Evolutionary conservation across 2,329 filamentous ascomycete genomes (phyloP).

Genomic region (Aspergillus unguis): DNA sequence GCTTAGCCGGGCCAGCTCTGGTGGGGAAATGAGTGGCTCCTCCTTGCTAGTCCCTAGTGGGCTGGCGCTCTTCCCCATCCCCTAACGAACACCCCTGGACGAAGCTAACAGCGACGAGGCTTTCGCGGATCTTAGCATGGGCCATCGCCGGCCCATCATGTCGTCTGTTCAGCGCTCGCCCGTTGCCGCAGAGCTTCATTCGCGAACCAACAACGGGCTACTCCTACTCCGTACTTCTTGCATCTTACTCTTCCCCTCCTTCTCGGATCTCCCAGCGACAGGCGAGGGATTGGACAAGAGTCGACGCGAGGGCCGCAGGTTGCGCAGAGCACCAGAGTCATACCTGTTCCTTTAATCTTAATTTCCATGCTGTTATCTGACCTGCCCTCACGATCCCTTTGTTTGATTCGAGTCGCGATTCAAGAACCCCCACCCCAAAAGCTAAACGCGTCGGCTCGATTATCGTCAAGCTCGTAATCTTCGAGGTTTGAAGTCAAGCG

Average conservation of each 20-base stretch:
- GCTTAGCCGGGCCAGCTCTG: conserved; percentile 26
- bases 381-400: neutral
- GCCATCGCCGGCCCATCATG: conserved; percentile 10
- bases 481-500: neutral
- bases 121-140: conserved; percentile 13
- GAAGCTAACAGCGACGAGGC: conserved; percentile 17
- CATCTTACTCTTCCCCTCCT: conserved; percentile 8
- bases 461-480: neutral
- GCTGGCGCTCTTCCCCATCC: conserved; percentile 27
- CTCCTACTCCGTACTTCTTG: conserved; percentile 6
- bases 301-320: conserved; percentile 6
- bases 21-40: conserved; percentile 26
- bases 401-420: conserved; percentile 8
- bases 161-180: conserved; percentile 7
- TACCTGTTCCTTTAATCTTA: neutral
- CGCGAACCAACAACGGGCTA: conserved; percentile 15
- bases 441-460: conserved; percentile 5
- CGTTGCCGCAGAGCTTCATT: conserved; percentile 11
- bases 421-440: conserved; percentile 4
- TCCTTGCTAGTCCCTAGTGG: conserved; percentile 31
- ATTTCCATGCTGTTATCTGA: conserved; percentile 3
- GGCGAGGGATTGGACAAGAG: conserved; percentile 13
- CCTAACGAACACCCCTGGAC: conserved; percentile 34
- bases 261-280: conserved; percentile 14
- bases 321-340: neutral